Base-by-base conservation (phyloP, 495 filamentous ascomycete species). In the Pyrenula massariospora region DNA sequence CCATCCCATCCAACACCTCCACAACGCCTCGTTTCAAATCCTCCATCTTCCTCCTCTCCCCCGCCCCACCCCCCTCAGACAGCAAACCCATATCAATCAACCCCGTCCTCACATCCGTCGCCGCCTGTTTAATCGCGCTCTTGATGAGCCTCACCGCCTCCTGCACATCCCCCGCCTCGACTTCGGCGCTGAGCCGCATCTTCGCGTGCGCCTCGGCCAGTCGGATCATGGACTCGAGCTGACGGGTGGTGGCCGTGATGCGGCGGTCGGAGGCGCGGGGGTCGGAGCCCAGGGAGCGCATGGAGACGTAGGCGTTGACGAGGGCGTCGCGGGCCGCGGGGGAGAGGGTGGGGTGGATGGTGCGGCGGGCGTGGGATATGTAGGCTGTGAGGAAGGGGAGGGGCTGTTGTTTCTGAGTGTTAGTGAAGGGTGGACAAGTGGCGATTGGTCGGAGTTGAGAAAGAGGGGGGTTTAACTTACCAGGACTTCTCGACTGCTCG, bases 201-300 rank as follows among this genome's bases (percentile, higher is more conserved):
- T 95, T 95, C 21, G 93, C 93, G 70, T 97, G 95, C 12, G 93
- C 92, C 76, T 98, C 93, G 1, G 91, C 76, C 2, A 98, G 83
- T 48, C 93, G 90, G 67, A 98, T 96, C 87, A 97, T 97, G 31
- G 85, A 91, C 70, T 98, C 93, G 36, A 98, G 75, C 68, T 98
- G 93, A 54, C 93, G 80, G 11, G 93, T 98, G 10, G 93, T 98
- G 51, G 93, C 93, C 1, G 93, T 98, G 70, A 98, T 97, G 60
- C 93, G 87, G 70, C 95, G 92, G 65, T 98, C 93, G 1, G 86
- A 77, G 12, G 91, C 83, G 23, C 93, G 90, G 52, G 97, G 90
- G 68, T 97, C 94, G 68, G 95, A 90, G 59, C 93, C 93, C 1
- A 97, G 79, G 64, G 90, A 89, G 58, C 93, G 91, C 88, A 98